Evolutionary conservation across 768 basidiomycete species (phyloP).

Genomic region (Asterophora parasitica): DNA sequence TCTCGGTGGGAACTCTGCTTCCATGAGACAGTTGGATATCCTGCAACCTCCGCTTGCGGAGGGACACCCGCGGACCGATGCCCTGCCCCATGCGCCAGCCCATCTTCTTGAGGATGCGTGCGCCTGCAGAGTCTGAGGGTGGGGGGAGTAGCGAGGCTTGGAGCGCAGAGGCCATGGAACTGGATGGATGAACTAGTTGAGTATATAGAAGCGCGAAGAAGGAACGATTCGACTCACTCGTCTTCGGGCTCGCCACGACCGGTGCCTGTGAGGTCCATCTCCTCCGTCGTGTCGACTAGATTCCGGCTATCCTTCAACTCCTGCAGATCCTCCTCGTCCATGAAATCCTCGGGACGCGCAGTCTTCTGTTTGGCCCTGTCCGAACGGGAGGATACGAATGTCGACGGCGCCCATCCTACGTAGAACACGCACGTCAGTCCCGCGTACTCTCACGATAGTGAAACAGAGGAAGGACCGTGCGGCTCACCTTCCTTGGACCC

Average conservation of each 20-base stretch:
- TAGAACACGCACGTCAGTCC: too few species aligned
- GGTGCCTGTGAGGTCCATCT: conserved; percentile 64
- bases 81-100: conserved; percentile 94
- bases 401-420: conserved; percentile 90
- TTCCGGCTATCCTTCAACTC: conserved; percentile 71
- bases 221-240: conserved; percentile 52
- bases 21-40: conserved; percentile 44
- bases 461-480: background rate
- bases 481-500: conserved; percentile 88
- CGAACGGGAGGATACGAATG: conserved; percentile 84
- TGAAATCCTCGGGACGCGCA: conserved; percentile 85
- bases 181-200: conserved; percentile 29
- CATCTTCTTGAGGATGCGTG: conserved; percentile 88
- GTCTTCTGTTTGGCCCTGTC: conserved; percentile 65
- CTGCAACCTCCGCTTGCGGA: conserved; percentile 69
- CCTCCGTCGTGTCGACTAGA: conserved; percentile 75
- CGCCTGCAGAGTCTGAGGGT: conserved; percentile 76
- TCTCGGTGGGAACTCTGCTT: conserved; percentile 24
- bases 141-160: conserved; percentile 66
- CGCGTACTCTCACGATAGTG: too few species aligned
- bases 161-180: conserved; percentile 59
- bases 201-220: background rate
- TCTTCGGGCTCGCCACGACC: conserved; percentile 46
- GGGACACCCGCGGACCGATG: conserved; percentile 83
- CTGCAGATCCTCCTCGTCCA: conserved; percentile 97